phyloP scores from a whole-genome alignment of 306 rosid genomes.

The Amphicarpaea edgeworthii region DNA sequence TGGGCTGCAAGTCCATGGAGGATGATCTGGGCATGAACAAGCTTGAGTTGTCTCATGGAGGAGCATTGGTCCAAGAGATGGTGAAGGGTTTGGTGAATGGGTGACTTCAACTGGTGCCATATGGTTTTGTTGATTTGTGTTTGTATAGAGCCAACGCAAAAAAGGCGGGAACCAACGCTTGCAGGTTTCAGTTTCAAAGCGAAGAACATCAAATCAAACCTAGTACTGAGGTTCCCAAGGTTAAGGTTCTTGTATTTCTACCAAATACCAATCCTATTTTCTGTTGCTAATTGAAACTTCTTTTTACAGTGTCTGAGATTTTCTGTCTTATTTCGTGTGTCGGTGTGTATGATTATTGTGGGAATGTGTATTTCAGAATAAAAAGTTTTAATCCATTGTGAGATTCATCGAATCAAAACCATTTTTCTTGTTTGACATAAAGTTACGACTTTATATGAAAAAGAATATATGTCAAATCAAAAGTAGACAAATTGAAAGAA shows the following conservation, averaged over 20 bases:
- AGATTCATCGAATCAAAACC: neutral
- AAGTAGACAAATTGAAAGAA: neutral
- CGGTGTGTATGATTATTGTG: neutral
- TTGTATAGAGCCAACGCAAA: slow-evolving; percentile 35
- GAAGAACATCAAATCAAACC: slow-evolving; percentile 48
- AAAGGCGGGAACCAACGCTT: slow-evolving; percentile 49
- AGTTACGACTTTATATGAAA: neutral
- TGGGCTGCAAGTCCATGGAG: slow-evolving; percentile 58
- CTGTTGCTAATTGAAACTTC: neutral
- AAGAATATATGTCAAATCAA: neutral
- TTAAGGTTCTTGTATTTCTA: neutral
- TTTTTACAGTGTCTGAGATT: neutral
- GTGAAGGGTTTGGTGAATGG: slow-evolving; percentile 65
- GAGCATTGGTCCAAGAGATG: slow-evolving; percentile 59
- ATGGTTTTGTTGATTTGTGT: slow-evolving; percentile 34
- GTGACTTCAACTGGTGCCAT: slow-evolving; percentile 54
- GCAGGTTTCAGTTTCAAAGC: slow-evolving; percentile 47
- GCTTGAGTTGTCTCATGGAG: slow-evolving; percentile 66
- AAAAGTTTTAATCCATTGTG: neutral
- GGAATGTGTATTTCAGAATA: neutral
- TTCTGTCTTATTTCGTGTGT: neutral
- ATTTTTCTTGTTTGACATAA: neutral
- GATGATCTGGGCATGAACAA: slow-evolving; percentile 70
- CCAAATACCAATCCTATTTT: neutral
- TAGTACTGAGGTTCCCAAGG: neutral